Conservation (phyloP, 2,329 filamentous ascomycete species). For the Sporothrix mexicana region DNA sequence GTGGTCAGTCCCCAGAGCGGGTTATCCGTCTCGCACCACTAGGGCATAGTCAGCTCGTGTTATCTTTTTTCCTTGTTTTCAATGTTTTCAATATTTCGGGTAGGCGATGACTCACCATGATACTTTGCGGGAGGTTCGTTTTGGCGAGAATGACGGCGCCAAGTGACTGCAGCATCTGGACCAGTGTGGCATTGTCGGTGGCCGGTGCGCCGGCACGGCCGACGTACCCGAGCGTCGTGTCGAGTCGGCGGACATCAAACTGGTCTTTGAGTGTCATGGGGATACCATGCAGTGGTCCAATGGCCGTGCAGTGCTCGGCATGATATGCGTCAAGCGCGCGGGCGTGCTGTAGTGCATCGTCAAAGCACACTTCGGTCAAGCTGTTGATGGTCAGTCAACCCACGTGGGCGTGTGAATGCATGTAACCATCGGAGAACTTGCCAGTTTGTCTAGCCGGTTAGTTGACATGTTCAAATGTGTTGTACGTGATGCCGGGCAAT, state of each 20-base stretch:
- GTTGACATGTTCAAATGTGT: neutral
- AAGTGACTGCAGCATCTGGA: constrained; percentile 41
- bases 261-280: constrained; percentile 49
- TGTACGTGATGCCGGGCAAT: neutral
- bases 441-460: neutral
- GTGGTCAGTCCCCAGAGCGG: constrained; percentile 46
- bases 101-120: constrained; percentile 39
- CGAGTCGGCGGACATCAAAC: constrained; percentile 34
- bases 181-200: constrained; percentile 30
- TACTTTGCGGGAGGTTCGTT: constrained; percentile 42
- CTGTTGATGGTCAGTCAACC: constrained; percentile 35
- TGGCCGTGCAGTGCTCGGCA: constrained; percentile 39
- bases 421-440: neutral
- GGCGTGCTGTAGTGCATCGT: constrained; percentile 44
- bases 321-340: constrained; percentile 44
- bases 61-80: neutral
- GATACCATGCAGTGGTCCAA: constrained; percentile 50
- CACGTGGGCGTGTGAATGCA: neutral
- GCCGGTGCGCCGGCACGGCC: constrained; percentile 38
- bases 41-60: neutral
- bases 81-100: neutral
- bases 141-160: constrained; percentile 43
- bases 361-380: constrained; percentile 51
- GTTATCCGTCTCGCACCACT: constrained; percentile 45
- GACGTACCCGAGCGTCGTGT: constrained; percentile 45